These are phyloP conservation scores for Trypanosoma theileri DNA, from an alignment of 208 protist genomes.

Conservation along the genomic window DNA sequence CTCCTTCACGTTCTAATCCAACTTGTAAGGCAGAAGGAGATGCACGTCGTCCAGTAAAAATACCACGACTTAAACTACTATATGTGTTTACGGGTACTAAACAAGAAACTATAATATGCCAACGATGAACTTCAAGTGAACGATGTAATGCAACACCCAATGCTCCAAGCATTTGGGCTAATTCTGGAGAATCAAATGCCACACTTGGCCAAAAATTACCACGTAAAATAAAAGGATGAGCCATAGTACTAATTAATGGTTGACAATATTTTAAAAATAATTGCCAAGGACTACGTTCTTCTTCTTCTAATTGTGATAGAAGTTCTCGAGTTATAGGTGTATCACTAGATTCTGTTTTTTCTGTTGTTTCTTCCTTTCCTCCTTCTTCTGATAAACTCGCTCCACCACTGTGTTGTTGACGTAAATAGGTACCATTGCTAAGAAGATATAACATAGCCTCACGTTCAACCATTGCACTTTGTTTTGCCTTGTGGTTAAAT, in stretches of 20 bases:
- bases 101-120: conserved; percentile 83
- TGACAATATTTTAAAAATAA: conserved; percentile 85
- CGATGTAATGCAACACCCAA: conserved; percentile 79
- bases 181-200: conserved; percentile 80
- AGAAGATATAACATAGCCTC: conserved; percentile 72
- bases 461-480: conserved; percentile 62
- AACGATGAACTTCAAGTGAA: conserved; percentile 83
- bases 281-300: conserved; percentile 87
- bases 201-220: conserved; percentile 88
- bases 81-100: conserved; percentile 82
- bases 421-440: conserved; percentile 43
- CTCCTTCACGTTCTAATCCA: conserved; percentile 58
- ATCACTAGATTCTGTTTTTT: conserved; percentile 34
- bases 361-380: neutral
- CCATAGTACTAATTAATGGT: conserved; percentile 68
- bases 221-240: conserved; percentile 81
- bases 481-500: conserved; percentile 85
- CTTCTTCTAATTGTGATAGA: conserved; percentile 63
- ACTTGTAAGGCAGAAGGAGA: conserved; percentile 56
- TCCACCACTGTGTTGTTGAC: neutral
- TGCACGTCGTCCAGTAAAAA: conserved; percentile 78
- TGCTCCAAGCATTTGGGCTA: conserved; percentile 68
- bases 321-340: conserved; percentile 9
- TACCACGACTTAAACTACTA: conserved; percentile 72
- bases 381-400: conserved; percentile 1